Percentiles rank a stretch among this genome's conserved stretches.
Evolutionary conservation across 148 eudicot genomes (phyloP).

Genomic region (Fallopia convolvulus): DNA sequence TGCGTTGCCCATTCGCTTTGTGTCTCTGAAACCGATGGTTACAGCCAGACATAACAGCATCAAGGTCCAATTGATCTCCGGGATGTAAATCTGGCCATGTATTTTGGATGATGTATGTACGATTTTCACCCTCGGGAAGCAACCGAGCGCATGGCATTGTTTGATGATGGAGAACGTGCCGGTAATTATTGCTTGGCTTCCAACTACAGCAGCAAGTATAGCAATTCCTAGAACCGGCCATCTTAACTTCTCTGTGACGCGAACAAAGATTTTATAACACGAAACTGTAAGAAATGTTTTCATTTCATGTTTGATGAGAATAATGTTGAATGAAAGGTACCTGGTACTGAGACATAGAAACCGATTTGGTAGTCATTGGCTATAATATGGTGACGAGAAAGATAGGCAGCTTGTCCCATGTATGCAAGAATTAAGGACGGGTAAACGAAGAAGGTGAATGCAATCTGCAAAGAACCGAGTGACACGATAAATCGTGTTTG

Average conservation of each 20-base stretch:
- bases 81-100: slow-evolving; percentile 94
- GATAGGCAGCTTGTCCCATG: slow-evolving; percentile 99
- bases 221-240: slow-evolving; percentile 92
- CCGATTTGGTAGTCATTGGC: slow-evolving; percentile 50
- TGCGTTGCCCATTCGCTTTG: slow-evolving; percentile 83
- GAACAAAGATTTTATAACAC: neutral
- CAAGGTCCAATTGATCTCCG: slow-evolving; percentile 87
- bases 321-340: slow-evolving; percentile 24
- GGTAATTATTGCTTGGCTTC: slow-evolving; percentile 95
- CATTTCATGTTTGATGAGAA: neutral
- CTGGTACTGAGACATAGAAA: slow-evolving; percentile 94
- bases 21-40: slow-evolving; percentile 89
- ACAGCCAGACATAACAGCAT: slow-evolving; percentile 88
- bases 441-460: slow-evolving; percentile 75
- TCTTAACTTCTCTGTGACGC: slow-evolving; percentile 55
- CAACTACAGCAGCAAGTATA: slow-evolving; percentile 91
- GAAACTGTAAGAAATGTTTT: too few relatives aligned
- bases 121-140: slow-evolving; percentile 85
- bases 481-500: neutral
- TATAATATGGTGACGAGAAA: slow-evolving; percentile 63
- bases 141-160: slow-evolving; percentile 87
- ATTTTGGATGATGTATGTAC: slow-evolving; percentile 83
- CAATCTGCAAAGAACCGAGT: slow-evolving; percentile 42
- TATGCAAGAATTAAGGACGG: slow-evolving; percentile 92
- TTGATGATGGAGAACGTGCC: slow-evolving; percentile 96